Base-by-base conservation (phyloP, 139 green algal genomes). In the Chlamydomonas sp. region DNA sequence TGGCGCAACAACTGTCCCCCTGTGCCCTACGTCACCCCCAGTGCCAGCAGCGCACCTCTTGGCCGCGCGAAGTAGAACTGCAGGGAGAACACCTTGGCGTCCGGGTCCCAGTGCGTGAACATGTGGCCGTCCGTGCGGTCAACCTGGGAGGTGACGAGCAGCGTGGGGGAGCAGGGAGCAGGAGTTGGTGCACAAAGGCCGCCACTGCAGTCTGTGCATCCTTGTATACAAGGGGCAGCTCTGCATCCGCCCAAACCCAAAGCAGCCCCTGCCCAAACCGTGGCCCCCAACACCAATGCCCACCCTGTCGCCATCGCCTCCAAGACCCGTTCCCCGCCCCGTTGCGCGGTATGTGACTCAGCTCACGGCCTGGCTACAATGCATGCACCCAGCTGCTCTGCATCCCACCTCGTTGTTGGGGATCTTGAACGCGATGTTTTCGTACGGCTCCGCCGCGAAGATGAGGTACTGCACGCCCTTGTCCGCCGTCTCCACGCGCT, bases 401-500 rank as follows among this genome's bases (percentile, higher is more conserved):
- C 9, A 68, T 60, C 63, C 95, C 49, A 98, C 93, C 86, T 99
- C 97, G 15, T 91, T 86, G 90, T 96, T 98, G 62, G 97, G 98
- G 60, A 99, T 93, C 89, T 99, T 99, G 93, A 99, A 99, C 10
- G 95, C 90, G 59, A 99, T 97, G 66, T 96, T 95, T 89, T 99
- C 98, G 83, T 99, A 99, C 0, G 98, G 98, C 78, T 99, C 98
- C 8, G 97, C 96, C 9, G 98, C 97, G 92, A 99, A 99, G 64
- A 99, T 92, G 78, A 99, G 92, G 95, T 99, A 99, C 92, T 99
- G 98, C 90, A 96, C 99, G 20, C 88, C 89, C 91, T 97, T 97
- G 92, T 99, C 95, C 74, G 94, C 95, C 1, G 95, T 85, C 93
- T 99, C 98, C 62, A 97, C 93, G 14, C 90, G 90, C 94, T 99